Evolutionary conservation across 768 basidiomycete species (phyloP), one percentile per base, ranked within the genome.

Genomic region (Rhodotorula toruloides): DNA sequence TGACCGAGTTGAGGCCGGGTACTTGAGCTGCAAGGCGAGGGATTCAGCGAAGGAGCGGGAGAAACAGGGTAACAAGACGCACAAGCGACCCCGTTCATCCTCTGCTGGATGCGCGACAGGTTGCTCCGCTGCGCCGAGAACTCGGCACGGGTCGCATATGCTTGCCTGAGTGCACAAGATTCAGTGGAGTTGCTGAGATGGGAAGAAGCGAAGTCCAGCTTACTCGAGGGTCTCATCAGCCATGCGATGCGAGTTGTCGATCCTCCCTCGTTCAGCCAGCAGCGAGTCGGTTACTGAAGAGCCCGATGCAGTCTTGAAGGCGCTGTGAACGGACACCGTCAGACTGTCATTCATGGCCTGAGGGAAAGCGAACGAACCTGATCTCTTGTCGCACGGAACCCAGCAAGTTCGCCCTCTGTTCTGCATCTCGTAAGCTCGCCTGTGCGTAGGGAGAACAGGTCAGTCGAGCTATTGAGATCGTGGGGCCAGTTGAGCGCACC

Each of bases 351-450:
- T 29, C 42, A 32, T 17, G n/a, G 52, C n/a, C 0, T 7, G n/a
- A n/a, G 13, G 17, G 39, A 36, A 31, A 12, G n/a, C 13, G 13
- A 19, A 78, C 86, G 50, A 73, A 94, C 93, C 91, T 91, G 71
- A 98, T 98, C 73, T 99, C 96, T 72, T 93, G 91, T 70, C 93
- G 83, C 7, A 98, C 93, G 13, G 90, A 91, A 50, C 84, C 86
- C 29, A 99, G 82, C 22, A 99, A 79, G 76, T 90, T 94, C 2
- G 87, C 88, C 75, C 91, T 85, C 73, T 93, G 88, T 50, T 93
- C 78, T 0, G 91, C 90, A 61, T 85, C 82, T 73, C 90, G 84
- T 29, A 91, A 85, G 76, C 90, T 93, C 29, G 83, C 80, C 91
- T 88, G 72, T 11, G 36, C 11, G 44, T 19, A 17, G 47, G 76